These are phyloP conservation scores for Aspergillus conjunctus DNA, from an alignment of 495 filamentous ascomycete genomes.

Conservation along the genomic window DNA sequence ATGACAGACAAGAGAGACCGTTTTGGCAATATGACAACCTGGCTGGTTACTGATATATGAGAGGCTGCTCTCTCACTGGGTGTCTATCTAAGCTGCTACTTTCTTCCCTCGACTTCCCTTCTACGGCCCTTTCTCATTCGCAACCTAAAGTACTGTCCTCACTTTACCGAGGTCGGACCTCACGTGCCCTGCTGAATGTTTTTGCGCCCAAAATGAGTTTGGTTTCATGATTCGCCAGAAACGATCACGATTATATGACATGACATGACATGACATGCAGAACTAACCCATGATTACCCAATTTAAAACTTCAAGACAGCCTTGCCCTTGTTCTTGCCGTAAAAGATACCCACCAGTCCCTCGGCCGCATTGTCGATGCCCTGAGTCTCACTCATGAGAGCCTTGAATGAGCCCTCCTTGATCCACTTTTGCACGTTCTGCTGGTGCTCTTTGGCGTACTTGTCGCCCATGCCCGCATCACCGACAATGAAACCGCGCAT, in stretches of 20 bases:
- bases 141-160: not conserved
- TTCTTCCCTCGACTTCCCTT: not conserved
- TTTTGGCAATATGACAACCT: too few relatives aligned
- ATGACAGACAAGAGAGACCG: not conserved
- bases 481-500: constrained; percentile 80
- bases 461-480: constrained; percentile 66
- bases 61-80: not conserved
- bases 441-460: constrained; percentile 76
- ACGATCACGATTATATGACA: not conserved
- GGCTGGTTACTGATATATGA: not conserved
- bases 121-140: not conserved
- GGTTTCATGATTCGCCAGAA: not conserved
- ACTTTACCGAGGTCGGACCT: constrained; percentile 10
- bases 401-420: constrained; percentile 76
- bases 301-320: constrained; percentile 72
- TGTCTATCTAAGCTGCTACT: too few relatives aligned
- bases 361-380: constrained; percentile 83
- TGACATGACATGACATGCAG: constrained; percentile 1
- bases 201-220: constrained; percentile 10
- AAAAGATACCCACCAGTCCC: constrained; percentile 82
- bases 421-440: constrained; percentile 84
- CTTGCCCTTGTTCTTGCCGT: constrained; percentile 92
- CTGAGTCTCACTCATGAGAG: constrained; percentile 65
- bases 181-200: constrained; percentile 15
- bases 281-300: not conserved